These are phyloP conservation scores for Syncephalastrum racemosum DNA, from an alignment of 371 early-diverging fungal genomes.

Conservation along the genomic window DNA sequence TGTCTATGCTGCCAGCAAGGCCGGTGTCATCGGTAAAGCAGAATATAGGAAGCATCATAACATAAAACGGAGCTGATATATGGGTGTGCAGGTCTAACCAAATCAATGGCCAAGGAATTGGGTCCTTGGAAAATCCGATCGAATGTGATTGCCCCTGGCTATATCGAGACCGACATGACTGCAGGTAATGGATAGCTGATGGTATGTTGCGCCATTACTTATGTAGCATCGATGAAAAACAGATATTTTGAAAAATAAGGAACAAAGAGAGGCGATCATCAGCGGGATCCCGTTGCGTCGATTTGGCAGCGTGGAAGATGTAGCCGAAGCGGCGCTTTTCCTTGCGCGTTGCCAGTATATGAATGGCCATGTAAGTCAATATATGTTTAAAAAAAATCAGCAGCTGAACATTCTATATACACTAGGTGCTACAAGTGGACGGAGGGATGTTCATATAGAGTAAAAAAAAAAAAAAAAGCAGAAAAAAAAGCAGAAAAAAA, in stretches of 20 bases:
- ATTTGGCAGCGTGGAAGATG: slow-evolving; percentile 62
- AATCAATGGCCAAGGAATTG: slow-evolving; percentile 79
- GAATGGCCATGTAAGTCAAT: slow-evolving; percentile 63
- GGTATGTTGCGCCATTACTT: neutral
- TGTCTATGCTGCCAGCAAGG: slow-evolving; percentile 83
- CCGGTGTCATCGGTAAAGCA: slow-evolving; percentile 72
- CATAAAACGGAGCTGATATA: neutral
- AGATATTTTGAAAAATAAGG: slow-evolving; percentile 7
- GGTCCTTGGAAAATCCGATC: slow-evolving; percentile 75
- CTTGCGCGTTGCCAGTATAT: slow-evolving; percentile 67
- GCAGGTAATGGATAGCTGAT: slow-evolving; percentile 26
- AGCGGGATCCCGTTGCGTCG: slow-evolving; percentile 55
- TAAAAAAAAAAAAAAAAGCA: too few relatives aligned
- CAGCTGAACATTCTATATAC: too few relatives aligned
- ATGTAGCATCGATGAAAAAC: neutral
- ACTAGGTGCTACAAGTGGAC: too few relatives aligned
- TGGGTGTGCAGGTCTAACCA: slow-evolving; percentile 64
- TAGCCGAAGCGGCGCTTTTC: slow-evolving; percentile 68
- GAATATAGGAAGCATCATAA: neutral
- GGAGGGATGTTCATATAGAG: too few relatives aligned
- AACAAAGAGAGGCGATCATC: slow-evolving; percentile 35
- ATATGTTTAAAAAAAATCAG: too few relatives aligned
- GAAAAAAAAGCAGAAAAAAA: too few relatives aligned
- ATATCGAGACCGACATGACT: slow-evolving; percentile 86
- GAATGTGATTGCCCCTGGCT: slow-evolving; percentile 89